These are phyloP conservation scores for Nicotiana sylvestris DNA, from an alignment of 257 asterid genomes.

Conservation along the genomic window DNA sequence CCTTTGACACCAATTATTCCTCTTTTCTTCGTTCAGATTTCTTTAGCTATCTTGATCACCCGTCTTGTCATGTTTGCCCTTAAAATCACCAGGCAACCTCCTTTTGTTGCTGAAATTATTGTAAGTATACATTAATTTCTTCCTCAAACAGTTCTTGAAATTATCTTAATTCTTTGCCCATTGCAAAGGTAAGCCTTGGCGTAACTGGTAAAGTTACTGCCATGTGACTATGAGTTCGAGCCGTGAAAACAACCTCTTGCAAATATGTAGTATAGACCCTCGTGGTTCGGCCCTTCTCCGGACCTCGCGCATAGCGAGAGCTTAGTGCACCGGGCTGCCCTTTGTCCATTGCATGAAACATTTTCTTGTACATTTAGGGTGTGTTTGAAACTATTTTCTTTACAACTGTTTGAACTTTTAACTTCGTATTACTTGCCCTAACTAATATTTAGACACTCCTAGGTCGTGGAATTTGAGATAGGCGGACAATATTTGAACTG, in stretches of 20 bases:
- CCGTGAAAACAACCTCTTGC: no score
- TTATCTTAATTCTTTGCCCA: neutral
- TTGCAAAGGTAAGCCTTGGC: no score
- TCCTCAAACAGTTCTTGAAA: neutral
- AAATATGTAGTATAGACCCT: no score
- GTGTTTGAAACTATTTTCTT: neutral
- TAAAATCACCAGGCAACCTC: constrained; percentile 68
- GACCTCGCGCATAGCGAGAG: no score
- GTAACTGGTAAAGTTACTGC: no score
- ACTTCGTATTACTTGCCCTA: neutral
- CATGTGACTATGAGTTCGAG: no score
- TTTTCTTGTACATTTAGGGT: neutral
- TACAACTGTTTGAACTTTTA: neutral
- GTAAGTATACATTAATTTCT: constrained; percentile 32
- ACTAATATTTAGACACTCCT: neutral
- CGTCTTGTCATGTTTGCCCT: constrained; percentile 45
- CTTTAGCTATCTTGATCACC: constrained; percentile 46
- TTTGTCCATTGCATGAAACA: neutral
- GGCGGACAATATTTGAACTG: neutral
- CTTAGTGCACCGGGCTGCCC: no score
- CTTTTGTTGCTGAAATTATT: constrained; percentile 63
- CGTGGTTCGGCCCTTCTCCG: no score
- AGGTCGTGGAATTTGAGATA: neutral
- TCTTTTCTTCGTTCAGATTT: constrained; percentile 74
- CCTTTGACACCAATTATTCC: constrained; percentile 84